phyloP scores from a whole-genome alignment of 805 yeast species.

The Pichia ethanolica region DNA sequence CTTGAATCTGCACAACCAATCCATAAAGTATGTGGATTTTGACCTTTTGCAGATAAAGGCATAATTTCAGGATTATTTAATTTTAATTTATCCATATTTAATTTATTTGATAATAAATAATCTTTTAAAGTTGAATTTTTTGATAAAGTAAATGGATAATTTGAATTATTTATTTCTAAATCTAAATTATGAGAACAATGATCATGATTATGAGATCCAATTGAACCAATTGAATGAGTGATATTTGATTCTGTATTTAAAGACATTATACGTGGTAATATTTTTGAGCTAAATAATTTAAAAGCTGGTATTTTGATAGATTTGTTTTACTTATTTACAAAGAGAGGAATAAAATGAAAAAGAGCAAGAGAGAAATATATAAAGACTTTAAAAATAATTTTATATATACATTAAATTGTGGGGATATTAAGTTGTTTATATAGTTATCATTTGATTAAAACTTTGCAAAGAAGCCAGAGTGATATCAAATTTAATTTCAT shows the following conservation, averaged over 20 bases:
- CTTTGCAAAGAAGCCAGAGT: no score
- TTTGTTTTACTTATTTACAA: no score
- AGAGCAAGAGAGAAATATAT: no score
- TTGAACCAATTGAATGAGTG: no score
- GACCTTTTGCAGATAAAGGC: constrained; percentile 68
- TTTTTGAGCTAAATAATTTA: constrained; percentile 1
- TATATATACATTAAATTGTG: no score
- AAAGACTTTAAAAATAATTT: no score
- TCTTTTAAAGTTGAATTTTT: constrained; percentile 44
- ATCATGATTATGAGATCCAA: no score
- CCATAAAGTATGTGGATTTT: constrained; percentile 89
- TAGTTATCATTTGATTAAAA: no score
- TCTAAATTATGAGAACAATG: not conserved
- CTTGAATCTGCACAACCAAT: constrained; percentile 93
- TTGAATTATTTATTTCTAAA: not conserved
- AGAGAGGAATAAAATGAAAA: no score
- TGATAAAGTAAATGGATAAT: constrained; percentile 36
- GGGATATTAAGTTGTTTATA: no score
- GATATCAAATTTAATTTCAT: no score
- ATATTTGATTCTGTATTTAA: constrained; percentile 1
- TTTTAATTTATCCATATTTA: constrained; percentile 39
- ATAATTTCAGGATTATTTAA: constrained; percentile 50
- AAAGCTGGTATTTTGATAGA: constrained; percentile 5
- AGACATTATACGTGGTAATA: constrained; percentile 11
- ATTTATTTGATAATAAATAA: constrained; percentile 40